Conservation (phyloP, 257 asterid genomes). For the Solanum piurae region DNA sequence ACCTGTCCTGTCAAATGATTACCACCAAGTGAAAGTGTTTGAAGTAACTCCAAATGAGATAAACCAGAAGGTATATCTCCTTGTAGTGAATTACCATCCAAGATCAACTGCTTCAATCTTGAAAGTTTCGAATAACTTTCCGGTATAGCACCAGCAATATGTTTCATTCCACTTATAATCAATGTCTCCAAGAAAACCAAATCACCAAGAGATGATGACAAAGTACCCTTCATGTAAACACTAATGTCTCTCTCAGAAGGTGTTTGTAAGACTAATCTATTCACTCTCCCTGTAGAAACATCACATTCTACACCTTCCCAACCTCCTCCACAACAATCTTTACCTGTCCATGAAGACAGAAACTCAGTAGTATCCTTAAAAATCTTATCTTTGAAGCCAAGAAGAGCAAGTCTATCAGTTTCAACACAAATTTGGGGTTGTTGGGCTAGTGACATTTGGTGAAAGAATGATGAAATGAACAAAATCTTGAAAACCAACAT, state of each 20-base stretch:
- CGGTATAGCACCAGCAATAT: slow-evolving; percentile 50
- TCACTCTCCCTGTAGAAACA: slow-evolving; percentile 44
- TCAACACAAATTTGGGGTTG: slow-evolving; percentile 26
- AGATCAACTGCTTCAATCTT: slow-evolving; percentile 47
- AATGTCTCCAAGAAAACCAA: slow-evolving; percentile 49
- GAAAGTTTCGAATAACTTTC: slow-evolving; percentile 45
- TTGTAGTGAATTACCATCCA: slow-evolving; percentile 62
- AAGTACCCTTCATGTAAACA: slow-evolving; percentile 58
- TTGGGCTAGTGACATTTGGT: neutral
- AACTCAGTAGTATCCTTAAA: slow-evolving; percentile 57
- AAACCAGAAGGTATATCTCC: slow-evolving; percentile 56
- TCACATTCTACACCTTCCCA: slow-evolving; percentile 96
- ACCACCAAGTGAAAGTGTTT: slow-evolving; percentile 50
- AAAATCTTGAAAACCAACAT: slow-evolving; percentile 38
- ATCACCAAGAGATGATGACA: slow-evolving; percentile 53
- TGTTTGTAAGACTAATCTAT: slow-evolving; percentile 42
- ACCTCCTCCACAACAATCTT: slow-evolving; percentile 77
- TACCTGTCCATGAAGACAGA: slow-evolving; percentile 66
- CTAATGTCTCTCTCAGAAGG: slow-evolving; percentile 19
- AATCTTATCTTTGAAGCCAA: slow-evolving; percentile 60
- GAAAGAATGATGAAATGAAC: slow-evolving; percentile 12
- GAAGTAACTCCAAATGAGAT: slow-evolving; percentile 33
- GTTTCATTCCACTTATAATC: slow-evolving; percentile 70
- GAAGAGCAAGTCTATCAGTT: slow-evolving; percentile 63
- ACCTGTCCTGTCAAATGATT: slow-evolving; percentile 49